A percentile compares a stretch with the other conserved stretches of the same genome.
These are phyloP conservation scores for Coffea humblotiana DNA, from an alignment of 305 asterid species.

Conservation along the genomic window DNA sequence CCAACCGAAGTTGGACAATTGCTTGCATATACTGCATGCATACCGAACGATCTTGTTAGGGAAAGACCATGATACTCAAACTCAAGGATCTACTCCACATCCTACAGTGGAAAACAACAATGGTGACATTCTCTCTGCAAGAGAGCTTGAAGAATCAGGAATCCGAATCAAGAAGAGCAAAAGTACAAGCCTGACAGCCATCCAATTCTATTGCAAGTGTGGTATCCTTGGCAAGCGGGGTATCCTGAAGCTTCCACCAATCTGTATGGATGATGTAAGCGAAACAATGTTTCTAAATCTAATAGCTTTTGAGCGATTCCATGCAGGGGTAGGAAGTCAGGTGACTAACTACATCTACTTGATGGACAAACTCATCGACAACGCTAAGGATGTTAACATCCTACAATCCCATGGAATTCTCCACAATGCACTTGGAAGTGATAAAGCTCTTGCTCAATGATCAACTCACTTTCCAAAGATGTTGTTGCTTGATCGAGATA, in stretches of 20 bases:
- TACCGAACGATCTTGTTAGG: slow-evolving; percentile 28
- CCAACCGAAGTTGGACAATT: slow-evolving; percentile 13
- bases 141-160: slow-evolving; percentile 56
- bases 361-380: slow-evolving; percentile 56
- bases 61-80: neutral
- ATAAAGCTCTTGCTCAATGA: slow-evolving; percentile 50
- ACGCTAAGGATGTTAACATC: slow-evolving; percentile 42
- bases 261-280: slow-evolving; percentile 46
- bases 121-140: slow-evolving; percentile 45
- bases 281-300: slow-evolving; percentile 37
- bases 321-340: slow-evolving; percentile 40
- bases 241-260: slow-evolving; percentile 43
- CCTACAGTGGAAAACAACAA: neutral
- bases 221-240: no score
- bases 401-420: slow-evolving; percentile 39
- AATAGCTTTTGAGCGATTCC: slow-evolving; percentile 35
- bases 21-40: slow-evolving; percentile 37
- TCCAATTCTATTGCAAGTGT: slow-evolving; percentile 28
- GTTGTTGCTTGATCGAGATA: slow-evolving; percentile 36
- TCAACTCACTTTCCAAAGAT: slow-evolving; percentile 52
- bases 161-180: slow-evolving; percentile 32
- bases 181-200: slow-evolving; percentile 41
- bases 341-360: slow-evolving; percentile 48
- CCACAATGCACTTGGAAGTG: slow-evolving; percentile 36
- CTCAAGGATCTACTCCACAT: neutral